These are phyloP conservation scores for Acanthamoeba quina DNA, from an alignment of 208 protist species.

Conservation along the genomic window DNA sequence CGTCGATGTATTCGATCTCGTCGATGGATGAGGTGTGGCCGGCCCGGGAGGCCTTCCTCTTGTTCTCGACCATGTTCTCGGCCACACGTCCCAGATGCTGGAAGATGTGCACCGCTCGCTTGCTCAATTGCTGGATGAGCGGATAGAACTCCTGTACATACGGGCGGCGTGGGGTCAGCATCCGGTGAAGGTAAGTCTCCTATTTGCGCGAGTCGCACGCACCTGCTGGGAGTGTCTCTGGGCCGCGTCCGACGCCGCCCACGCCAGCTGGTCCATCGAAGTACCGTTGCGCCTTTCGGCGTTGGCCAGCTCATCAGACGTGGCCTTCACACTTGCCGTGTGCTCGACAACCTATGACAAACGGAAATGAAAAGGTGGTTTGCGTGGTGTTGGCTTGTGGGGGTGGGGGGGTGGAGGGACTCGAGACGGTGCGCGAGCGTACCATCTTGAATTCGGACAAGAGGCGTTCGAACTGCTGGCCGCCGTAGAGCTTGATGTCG, in stretches of 20 bases:
- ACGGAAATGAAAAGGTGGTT: neutral
- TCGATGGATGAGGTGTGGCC: constrained; percentile 48
- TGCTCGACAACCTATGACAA: constrained; percentile 73
- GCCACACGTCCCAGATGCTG: constrained; percentile 76
- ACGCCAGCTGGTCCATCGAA: constrained; percentile 81
- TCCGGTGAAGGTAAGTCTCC: neutral
- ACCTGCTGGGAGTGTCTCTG: constrained; percentile 80
- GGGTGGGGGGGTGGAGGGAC: too few species aligned
- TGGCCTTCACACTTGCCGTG: constrained; percentile 74
- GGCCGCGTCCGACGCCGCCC: constrained; percentile 81
- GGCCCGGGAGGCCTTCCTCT: constrained; percentile 26
- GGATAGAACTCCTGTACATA: neutral
- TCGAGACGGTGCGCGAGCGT: too few species aligned
- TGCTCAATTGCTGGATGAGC: constrained; percentile 10
- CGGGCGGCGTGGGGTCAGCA: neutral
- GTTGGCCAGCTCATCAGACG: constrained; percentile 83
- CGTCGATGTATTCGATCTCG: constrained; percentile 32
- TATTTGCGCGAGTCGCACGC: neutral
- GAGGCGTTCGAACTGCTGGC: constrained; percentile 87
- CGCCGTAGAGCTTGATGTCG: constrained; percentile 84
- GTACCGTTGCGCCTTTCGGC: constrained; percentile 78
- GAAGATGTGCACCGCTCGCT: constrained; percentile 84
- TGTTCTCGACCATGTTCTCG: constrained; percentile 76
- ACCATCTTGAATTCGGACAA: constrained; percentile 83
- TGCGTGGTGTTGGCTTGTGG: too few species aligned